Base-by-base conservation (phyloP, 371 early-diverging fungal species). In the Sporodiniella umbellata region DNA sequence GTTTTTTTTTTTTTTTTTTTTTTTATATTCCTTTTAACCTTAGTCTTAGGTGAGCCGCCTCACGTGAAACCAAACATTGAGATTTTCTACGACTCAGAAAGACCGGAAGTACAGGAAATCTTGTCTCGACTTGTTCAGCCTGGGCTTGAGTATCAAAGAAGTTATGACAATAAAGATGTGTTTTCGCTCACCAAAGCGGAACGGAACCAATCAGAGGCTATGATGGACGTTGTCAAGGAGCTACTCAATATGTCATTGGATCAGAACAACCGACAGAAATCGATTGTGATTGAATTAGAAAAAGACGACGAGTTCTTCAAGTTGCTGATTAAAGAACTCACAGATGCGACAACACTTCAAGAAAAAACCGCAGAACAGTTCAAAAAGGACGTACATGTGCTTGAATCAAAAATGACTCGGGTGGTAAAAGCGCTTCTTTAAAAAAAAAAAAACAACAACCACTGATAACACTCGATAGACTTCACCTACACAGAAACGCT, bases 301-400 rank as follows among this genome's bases (percentile, higher is more conserved):
- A 72, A 66, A 10, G 85, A 84, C 45, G 75, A 81, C 21, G 82
- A 79, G 33, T 85, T 85, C 48, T 81, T 85, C 62, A 65, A 74
- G 45, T 66, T 68, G 30, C 44, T 85, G 39, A 68, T 75, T 45
- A 64, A 70, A 12, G 81, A 80, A 54, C 37, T 85, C 4, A 52
- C 70, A 1, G 69, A 65, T 63, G 66, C 70, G 48, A 54, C 68
- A 33, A 45, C 54, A 40, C 31, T 77, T 53, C 62, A 79, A 68
- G 51, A 54, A 51, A 56, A 54, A 37, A 60, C 76, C 8, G 38
- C 62, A 48, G 56, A 64, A 22, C 42, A 68, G 42, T 81, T 79
- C 30, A 65, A 78, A 38, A 46, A 66, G 12, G 72, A 74, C 23
- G 72, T 85, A 5, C 53, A 67, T 19, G 67, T 68, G 42, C 42